Percentiles rank a stretch among this genome's conserved stretches.
phyloP scores from a whole-genome alignment of 108 stramenopile genomes.

The Seminavis robusta region DNA sequence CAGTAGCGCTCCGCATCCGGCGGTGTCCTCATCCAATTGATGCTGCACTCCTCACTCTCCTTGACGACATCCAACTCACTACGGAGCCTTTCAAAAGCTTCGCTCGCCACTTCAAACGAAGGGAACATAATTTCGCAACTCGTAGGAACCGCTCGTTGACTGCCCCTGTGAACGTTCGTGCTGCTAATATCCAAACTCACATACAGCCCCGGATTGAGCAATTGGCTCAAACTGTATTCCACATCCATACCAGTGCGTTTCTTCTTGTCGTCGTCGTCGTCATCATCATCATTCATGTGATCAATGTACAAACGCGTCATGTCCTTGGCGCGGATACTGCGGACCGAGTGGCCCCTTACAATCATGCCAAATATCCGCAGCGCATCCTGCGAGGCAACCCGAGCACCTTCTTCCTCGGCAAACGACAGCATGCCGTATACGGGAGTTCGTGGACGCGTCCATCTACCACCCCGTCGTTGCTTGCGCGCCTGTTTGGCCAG shows the following conservation, averaged over 20 bases:
- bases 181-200: constrained; percentile 50
- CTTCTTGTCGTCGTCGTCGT: neutral
- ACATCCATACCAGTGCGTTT: constrained; percentile 47
- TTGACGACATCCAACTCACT: constrained; percentile 14
- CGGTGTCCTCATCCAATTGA: constrained; percentile 80
- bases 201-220: constrained; percentile 55
- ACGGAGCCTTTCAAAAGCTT: constrained; percentile 57
- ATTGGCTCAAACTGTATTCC: constrained; percentile 51
- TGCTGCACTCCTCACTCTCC: constrained; percentile 12
- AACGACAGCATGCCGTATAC: constrained; percentile 71
- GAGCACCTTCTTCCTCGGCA: constrained; percentile 38
- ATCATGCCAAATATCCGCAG: constrained; percentile 82
- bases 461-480: constrained; percentile 10
- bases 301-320: constrained; percentile 67
- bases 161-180: constrained; percentile 12
- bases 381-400: constrained; percentile 37
- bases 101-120: constrained; percentile 51
- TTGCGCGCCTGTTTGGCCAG: constrained; percentile 31
- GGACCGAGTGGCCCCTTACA: constrained; percentile 57
- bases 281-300: no score
- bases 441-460: constrained; percentile 62
- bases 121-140: constrained; percentile 70
- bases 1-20: constrained; percentile 65
- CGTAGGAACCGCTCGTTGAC: constrained; percentile 13
- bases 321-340: constrained; percentile 41